A percentile compares a stretch with the other conserved stretches of the same genome.
Evolutionary conservation across 495 filamentous ascomycete species (phyloP).

Genomic region (Cercophora samala): DNA sequence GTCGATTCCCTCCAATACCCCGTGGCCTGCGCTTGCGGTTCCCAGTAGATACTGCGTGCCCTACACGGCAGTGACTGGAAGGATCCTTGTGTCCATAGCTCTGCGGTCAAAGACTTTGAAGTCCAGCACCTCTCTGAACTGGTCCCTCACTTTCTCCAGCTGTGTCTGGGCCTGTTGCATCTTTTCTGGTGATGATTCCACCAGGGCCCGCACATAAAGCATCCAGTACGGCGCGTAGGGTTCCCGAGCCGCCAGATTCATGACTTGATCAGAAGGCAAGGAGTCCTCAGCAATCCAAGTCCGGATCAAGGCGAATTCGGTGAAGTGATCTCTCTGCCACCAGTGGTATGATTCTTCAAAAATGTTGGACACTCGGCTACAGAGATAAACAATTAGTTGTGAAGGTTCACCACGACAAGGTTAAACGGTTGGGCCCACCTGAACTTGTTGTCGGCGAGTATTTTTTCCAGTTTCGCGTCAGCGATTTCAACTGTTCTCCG

Average conservation of each 20-base stretch:
- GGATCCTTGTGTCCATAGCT: slow-evolving; percentile 37
- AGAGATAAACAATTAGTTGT: neutral
- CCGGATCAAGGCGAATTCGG: slow-evolving; percentile 42
- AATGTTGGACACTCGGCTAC: slow-evolving; percentile 37
- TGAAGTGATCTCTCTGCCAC: slow-evolving; percentile 31
- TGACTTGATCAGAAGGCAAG: slow-evolving; percentile 11
- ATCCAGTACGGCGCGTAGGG: slow-evolving; percentile 35
- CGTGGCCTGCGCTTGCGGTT: too few relatives aligned
- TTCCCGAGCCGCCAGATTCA: slow-evolving; percentile 22
- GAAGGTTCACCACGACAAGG: neutral
- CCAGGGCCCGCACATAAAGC: slow-evolving; percentile 39
- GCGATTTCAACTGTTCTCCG: slow-evolving; percentile 37
- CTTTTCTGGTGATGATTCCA: slow-evolving; percentile 42
- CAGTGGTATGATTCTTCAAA: slow-evolving; percentile 46
- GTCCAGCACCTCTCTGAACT: slow-evolving; percentile 43
- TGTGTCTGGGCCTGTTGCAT: slow-evolving; percentile 39
- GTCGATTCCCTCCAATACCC: too few relatives aligned
- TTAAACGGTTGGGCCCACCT: slow-evolving; percentile 20
- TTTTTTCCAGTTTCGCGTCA: slow-evolving; percentile 20
- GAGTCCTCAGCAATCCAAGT: slow-evolving; percentile 25
- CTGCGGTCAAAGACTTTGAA: slow-evolving; percentile 44
- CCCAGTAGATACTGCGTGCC: neutral
- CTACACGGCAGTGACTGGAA: neutral
- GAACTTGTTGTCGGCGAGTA: slow-evolving; percentile 38
- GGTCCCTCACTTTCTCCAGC: slow-evolving; percentile 32